Evolutionary conservation across 257 asterid genomes (phyloP), one percentile per base, ranked within the genome.

Genomic region (Lavandula angustifolia): DNA sequence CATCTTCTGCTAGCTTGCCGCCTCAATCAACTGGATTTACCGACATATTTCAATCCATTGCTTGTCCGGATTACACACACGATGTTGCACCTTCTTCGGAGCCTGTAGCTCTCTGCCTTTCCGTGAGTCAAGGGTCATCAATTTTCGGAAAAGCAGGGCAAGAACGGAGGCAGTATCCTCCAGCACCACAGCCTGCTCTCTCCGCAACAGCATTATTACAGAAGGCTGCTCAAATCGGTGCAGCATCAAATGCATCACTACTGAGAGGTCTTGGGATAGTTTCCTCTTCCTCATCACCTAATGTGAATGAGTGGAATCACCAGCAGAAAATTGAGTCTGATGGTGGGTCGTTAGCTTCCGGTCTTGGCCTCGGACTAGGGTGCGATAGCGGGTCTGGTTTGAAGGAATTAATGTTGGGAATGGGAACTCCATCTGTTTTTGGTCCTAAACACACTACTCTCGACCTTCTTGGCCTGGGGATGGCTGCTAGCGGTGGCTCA

Each of bases 201-300:
- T 87, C 97, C 0, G 97, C 97, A 33, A 90, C 97, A 7, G 95
- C 97, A 41, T 82, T 90, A 76, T 80, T 90, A 11, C 97, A 87
- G 64, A 90, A 87, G 80, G 96, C 96, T 35, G 92, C 96, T 65
- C 91, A 89, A 66, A 84, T 89, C 65, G 95, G 95, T n/a, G 79
- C 92, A 29, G 59, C 90, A 12, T 75, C 95, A 1, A 82, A 80
- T 52, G 79, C 85, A 6, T 87, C 97, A 1, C 65, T 90, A 8
- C 75, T 89, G 60, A 81, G 91, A 61, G 87, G 91, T 12, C 72
- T 87, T 0, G 94, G 91, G 29, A 68, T 85, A 52, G 72, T 80
- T 22, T 77, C 94, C 9, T 82, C 94, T n/a, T 64, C 91, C 16
- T 69, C 82, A 0, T 51, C 81, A 32, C 62, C 87, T 0, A 34